A percentile compares a stretch with the other conserved stretches of the same genome.
These are phyloP conservation scores for Ophiostoma sp. DNA, from an alignment of 2,329 filamentous ascomycete species.

Conservation along the genomic window DNA sequence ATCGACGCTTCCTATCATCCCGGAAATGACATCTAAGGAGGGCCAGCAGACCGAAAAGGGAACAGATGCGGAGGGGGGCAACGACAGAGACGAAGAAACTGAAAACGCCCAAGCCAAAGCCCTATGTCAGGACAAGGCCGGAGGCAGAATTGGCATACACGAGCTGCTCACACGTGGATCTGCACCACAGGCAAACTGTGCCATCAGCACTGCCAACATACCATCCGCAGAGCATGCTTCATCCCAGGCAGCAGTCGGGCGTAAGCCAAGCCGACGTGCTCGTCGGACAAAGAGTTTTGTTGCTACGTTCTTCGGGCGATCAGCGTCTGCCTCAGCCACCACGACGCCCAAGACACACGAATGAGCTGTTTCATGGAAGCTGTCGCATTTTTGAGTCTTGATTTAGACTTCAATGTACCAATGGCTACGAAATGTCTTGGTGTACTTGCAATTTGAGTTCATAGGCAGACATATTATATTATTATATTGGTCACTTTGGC, in stretches of 20 bases:
- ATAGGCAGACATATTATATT: neutral
- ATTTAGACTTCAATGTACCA: no score
- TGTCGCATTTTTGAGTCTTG: no score
- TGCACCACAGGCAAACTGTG: neutral
- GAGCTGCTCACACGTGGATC: neutral
- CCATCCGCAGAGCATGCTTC: neutral
- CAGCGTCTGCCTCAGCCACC: neutral
- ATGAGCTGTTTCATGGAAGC: no score
- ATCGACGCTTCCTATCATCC: slow-evolving; percentile 20
- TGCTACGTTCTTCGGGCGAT: slow-evolving; percentile 39
- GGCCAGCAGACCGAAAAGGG: neutral
- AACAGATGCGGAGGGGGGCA: no score
- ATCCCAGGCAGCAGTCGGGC: neutral
- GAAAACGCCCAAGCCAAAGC: neutral
- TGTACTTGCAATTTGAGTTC: neutral
- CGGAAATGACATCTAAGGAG: slow-evolving; percentile 21
- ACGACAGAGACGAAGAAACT: neutral
- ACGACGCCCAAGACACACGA: neutral
- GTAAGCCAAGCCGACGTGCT: slow-evolving; percentile 19
- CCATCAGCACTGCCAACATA: no score
- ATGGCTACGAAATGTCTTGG: no score
- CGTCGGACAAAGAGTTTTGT: slow-evolving; percentile 44
- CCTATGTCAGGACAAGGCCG: neutral
- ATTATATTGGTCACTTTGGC: neutral
- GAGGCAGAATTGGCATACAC: neutral